These are phyloP conservation scores for Trematosphaeria pertusa DNA, from an alignment of 2,329 filamentous ascomycete species.

Conservation along the genomic window DNA sequence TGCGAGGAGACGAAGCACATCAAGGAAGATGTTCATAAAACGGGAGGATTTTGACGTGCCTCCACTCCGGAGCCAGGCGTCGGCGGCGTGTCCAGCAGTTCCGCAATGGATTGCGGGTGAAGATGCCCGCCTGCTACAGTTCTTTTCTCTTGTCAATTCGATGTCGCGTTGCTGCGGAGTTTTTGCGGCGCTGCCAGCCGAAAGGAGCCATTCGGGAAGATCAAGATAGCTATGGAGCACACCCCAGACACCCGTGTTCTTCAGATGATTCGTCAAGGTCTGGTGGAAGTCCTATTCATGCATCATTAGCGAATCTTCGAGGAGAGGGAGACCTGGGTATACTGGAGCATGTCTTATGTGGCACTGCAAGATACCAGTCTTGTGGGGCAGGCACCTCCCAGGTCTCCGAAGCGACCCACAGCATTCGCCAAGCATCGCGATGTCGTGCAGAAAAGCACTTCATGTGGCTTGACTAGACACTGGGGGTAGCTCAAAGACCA, in stretches of 20 bases:
- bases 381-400: no score
- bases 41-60: slow-evolving; percentile 65
- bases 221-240: slow-evolving; percentile 65
- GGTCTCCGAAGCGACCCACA: no score
- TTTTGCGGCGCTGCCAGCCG: slow-evolving; percentile 26
- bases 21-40: slow-evolving; percentile 86
- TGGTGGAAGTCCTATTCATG: slow-evolving; percentile 63
- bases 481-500: no score
- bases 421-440: no score
- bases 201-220: slow-evolving; percentile 70
- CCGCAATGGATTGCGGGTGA: slow-evolving; percentile 48
- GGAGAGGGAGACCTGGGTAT: no score
- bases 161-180: slow-evolving; percentile 34
- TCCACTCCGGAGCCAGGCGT: slow-evolving; percentile 56
- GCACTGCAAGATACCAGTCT: no score
- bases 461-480: no score
- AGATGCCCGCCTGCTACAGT: slow-evolving; percentile 29
- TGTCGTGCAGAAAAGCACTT: no score
- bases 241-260: slow-evolving; percentile 61
- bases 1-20: slow-evolving; percentile 82
- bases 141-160: slow-evolving; percentile 19
- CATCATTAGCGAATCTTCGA: no score
- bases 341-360: no score
- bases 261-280: slow-evolving; percentile 61
- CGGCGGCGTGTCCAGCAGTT: slow-evolving; percentile 44